Percentiles rank a stretch among this genome's conserved stretches.
These are phyloP conservation scores for Russula earlei DNA, from an alignment of 768 basidiomycete species.

Conservation along the genomic window DNA sequence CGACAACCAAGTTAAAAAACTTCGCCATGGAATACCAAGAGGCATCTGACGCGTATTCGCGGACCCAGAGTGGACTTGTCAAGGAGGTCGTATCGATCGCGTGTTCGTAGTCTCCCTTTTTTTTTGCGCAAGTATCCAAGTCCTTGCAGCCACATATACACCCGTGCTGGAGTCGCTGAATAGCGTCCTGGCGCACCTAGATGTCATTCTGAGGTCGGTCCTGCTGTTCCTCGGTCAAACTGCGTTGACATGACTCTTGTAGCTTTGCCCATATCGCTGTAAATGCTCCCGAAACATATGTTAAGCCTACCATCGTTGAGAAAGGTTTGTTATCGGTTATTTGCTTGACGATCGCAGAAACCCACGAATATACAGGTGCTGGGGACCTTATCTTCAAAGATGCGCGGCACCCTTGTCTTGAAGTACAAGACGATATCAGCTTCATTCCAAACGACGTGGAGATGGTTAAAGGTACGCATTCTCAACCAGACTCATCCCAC, in stretches of 20 bases:
- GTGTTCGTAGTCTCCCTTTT: conserved; percentile 36
- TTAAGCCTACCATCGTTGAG: conserved; percentile 72
- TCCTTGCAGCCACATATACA: conserved; percentile 72
- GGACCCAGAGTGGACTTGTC: conserved; percentile 72
- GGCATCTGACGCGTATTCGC: conserved; percentile 56
- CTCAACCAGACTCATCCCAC: background rate
- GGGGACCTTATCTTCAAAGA: conserved; percentile 76
- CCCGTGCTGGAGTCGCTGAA: conserved; percentile 82
- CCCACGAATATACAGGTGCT: conserved; percentile 45
- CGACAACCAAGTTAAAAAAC: conserved; percentile 63
- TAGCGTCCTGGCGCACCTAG: conserved; percentile 76
- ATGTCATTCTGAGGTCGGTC: conserved; percentile 78
- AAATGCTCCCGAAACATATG: conserved; percentile 78
- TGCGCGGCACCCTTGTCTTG: conserved; percentile 92
- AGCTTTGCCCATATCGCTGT: conserved; percentile 91
- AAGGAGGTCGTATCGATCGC: conserved; percentile 92
- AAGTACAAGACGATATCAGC: conserved; percentile 89
- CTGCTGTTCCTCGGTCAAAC: background rate
- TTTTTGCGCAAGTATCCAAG: background rate
- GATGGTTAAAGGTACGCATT: conserved; percentile 68
- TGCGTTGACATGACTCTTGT: background rate
- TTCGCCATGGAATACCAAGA: conserved; percentile 67
- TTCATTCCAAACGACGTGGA: conserved; percentile 96
- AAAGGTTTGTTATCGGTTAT: conserved; percentile 43
- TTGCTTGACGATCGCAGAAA: background rate